Percentiles rank a stretch among this genome's conserved stretches.
These are phyloP conservation scores for Haplosporangium sp. DNA, from an alignment of 371 early-diverging fungal species.

Conservation along the genomic window DNA sequence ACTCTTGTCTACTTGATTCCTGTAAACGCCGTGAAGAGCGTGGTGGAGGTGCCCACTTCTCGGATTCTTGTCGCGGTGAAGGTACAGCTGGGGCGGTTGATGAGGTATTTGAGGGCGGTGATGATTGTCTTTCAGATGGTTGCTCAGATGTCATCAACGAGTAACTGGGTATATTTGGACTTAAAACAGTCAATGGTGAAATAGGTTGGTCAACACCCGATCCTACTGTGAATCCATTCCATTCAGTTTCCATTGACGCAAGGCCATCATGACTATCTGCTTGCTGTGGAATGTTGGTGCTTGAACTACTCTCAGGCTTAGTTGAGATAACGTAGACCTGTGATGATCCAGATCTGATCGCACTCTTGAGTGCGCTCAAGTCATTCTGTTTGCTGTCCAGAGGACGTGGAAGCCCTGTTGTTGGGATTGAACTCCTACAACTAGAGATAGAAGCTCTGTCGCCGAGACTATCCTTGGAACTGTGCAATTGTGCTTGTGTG, in stretches of 20 bases:
- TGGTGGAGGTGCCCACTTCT: constrained; percentile 47
- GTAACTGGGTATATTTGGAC: constrained; percentile 3
- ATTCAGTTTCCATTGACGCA: constrained; percentile 18
- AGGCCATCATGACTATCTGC: background rate
- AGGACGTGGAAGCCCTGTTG: background rate
- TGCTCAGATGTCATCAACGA: background rate
- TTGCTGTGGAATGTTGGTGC: background rate
- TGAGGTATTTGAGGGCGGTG: background rate
- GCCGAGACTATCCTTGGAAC: background rate
- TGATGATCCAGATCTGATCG: constrained; percentile 19
- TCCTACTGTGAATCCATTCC: constrained; percentile 24
- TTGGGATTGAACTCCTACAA: background rate
- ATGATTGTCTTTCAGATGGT: background rate
- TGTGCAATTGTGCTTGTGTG: background rate
- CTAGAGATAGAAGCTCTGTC: background rate
- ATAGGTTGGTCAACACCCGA: constrained; percentile 35
- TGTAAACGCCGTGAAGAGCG: constrained; percentile 10
- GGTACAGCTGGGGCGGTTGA: background rate
- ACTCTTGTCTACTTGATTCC: constrained; percentile 5
- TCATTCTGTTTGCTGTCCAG: constrained; percentile 17
- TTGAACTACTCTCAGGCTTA: constrained; percentile 14
- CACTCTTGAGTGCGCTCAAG: constrained; percentile 18
- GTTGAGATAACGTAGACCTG: constrained; percentile 14
- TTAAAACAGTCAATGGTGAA: constrained; percentile 34
- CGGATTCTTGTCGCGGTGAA: constrained; percentile 16